These are phyloP conservation scores for Nicotiana obtusifolia DNA, from an alignment of 257 asterid genomes.

Conservation along the genomic window DNA sequence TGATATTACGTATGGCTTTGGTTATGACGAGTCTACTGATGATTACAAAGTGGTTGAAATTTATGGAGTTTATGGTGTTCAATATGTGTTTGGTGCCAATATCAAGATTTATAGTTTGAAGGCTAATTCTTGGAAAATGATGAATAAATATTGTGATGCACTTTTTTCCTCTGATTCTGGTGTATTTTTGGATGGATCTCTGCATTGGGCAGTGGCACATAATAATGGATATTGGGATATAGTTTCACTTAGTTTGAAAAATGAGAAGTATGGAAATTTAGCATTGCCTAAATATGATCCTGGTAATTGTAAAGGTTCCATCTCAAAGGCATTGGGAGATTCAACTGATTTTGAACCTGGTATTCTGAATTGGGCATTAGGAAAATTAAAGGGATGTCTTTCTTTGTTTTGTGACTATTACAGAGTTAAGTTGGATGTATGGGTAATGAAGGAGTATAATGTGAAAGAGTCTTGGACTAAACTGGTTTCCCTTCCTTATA, in stretches of 20 bases:
- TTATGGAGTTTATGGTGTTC: constrained; percentile 13
- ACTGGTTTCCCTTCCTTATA: constrained; percentile 26
- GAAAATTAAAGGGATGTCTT: constrained; percentile 31
- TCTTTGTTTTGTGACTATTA: constrained; percentile 23
- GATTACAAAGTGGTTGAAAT: constrained; percentile 50
- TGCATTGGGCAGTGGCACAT: constrained; percentile 30
- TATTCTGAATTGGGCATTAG: constrained; percentile 12
- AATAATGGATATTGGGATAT: constrained; percentile 19
- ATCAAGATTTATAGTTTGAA: constrained; percentile 38
- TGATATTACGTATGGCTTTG: constrained; percentile 35
- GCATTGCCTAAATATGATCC: constrained; percentile 36
- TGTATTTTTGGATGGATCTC: constrained; percentile 18
- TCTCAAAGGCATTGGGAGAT: neutral
- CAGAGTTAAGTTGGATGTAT: constrained; percentile 20
- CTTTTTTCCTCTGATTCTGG: constrained; percentile 15
- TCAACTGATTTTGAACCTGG: constrained; percentile 31
- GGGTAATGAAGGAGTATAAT: constrained; percentile 51
- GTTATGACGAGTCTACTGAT: constrained; percentile 29
- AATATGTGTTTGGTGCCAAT: constrained; percentile 6
- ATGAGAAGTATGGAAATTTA: neutral
- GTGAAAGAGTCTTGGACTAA: constrained; percentile 40
- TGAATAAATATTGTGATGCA: constrained; percentile 20
- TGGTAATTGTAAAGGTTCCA: constrained; percentile 23
- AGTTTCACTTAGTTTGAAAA: neutral
- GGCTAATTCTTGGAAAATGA: constrained; percentile 41